A percentile compares a stretch with the other conserved stretches of the same genome.
phyloP scores from a whole-genome alignment of 768 basidiomycete species.

The Dacryopinax spathularia region DNA sequence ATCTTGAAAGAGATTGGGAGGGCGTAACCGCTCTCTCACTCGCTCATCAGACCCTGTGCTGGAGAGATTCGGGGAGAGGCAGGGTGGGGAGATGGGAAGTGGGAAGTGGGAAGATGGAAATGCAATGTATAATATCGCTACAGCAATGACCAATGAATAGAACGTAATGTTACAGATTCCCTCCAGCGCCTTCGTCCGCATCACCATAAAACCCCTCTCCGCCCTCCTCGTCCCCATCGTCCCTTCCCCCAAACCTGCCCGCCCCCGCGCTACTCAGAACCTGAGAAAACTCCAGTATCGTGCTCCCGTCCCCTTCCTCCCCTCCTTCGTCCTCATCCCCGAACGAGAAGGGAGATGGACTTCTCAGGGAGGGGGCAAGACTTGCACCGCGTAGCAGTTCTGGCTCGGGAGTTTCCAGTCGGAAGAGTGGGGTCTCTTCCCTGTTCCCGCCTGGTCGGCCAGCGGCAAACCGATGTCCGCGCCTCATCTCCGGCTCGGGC shows the following conservation, averaged over 20 bases:
- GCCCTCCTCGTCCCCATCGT: neutral
- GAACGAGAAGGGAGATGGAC: conserved; percentile 26
- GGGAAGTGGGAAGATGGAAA: neutral
- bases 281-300: conserved; percentile 66
- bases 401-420: conserved; percentile 29
- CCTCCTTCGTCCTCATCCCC: conserved; percentile 22
- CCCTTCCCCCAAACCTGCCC: conserved; percentile 15
- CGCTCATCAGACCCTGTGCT: neutral
- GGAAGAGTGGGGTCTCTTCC: conserved; percentile 56
- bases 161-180: conserved; percentile 15
- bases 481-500: conserved; percentile 31
- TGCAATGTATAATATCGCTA: neutral
- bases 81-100: neutral
- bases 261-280: conserved; percentile 45
- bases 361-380: conserved; percentile 31
- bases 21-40: conserved; percentile 29
- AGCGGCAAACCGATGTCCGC: conserved; percentile 23
- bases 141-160: neutral
- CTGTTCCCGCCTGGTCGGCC: conserved; percentile 21
- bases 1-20: conserved; percentile 70
- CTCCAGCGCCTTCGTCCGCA: conserved; percentile 54
- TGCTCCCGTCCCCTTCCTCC: conserved; percentile 30
- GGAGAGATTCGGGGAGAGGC: neutral
- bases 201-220: conserved; percentile 47
- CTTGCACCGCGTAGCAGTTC: conserved; percentile 13